These are phyloP conservation scores for Musa schizocarpa DNA, from an alignment of 176 grass and related monocot species.

Conservation along the genomic window DNA sequence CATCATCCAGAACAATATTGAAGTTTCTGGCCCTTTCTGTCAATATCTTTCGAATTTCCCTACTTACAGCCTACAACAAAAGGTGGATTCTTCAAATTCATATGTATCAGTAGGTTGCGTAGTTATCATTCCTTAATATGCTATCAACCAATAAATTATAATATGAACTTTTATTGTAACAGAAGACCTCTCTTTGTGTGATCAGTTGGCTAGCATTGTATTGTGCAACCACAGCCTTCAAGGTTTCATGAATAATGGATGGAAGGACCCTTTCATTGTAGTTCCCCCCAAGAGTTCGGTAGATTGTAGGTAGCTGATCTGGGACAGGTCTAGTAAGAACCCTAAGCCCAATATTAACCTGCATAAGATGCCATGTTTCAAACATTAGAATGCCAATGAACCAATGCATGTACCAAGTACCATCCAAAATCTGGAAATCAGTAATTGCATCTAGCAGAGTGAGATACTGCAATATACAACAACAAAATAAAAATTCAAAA, in stretches of 20 bases:
- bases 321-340: slow-evolving; percentile 71
- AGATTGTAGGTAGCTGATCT: slow-evolving; percentile 65
- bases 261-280: slow-evolving; percentile 86
- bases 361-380: not conserved
- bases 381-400: not conserved
- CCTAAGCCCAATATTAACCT: slow-evolving; percentile 84
- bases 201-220: slow-evolving; percentile 98
- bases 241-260: slow-evolving; percentile 91
- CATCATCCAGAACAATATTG: slow-evolving; percentile 91
- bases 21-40: slow-evolving; percentile 90
- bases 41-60: slow-evolving; percentile 94
- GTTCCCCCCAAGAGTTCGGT: slow-evolving; percentile 70
- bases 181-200: slow-evolving; percentile 81
- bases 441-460: not conserved
- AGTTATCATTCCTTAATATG: not conserved
- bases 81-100: not conserved
- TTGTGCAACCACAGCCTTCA: slow-evolving; percentile 92
- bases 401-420: not conserved
- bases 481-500: not conserved
- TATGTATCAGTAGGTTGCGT: not conserved
- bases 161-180: no score
- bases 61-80: slow-evolving; percentile 73
- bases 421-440: not conserved
- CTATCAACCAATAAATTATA: no score
- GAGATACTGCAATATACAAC: not conserved